Percentiles rank a stretch among this genome's conserved stretches.
Evolutionary conservation across 2,329 filamentous ascomycete species (phyloP).

Genomic region (Alternaria tenuissima): DNA sequence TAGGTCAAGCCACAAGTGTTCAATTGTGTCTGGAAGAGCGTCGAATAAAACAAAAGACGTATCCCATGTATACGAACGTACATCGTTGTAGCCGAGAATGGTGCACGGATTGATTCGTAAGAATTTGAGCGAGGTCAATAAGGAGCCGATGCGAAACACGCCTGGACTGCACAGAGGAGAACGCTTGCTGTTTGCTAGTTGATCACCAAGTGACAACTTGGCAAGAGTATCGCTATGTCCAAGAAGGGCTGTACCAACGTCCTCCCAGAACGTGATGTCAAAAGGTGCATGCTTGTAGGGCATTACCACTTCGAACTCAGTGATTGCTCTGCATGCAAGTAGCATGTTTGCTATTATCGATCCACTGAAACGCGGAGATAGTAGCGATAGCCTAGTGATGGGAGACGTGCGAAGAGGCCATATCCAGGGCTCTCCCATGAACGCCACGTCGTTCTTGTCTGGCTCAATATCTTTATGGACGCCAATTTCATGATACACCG

Average conservation of each 20-base stretch:
- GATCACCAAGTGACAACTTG: not conserved
- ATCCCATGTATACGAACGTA: too few species aligned
- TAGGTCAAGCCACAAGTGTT: not conserved
- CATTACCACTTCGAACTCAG: not conserved
- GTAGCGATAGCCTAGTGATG: not conserved
- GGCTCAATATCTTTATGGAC: too few species aligned
- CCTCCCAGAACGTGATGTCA: not conserved
- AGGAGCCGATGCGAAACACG: not conserved
- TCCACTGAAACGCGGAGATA: not conserved
- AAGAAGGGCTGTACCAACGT: not conserved
- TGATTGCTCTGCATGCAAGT: not conserved
- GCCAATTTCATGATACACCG: too few species aligned
- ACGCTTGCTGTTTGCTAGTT: not conserved
- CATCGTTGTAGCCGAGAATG: not conserved
- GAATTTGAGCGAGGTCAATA: not conserved
- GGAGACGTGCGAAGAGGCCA: not conserved
- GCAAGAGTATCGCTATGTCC: not conserved
- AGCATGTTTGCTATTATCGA: not conserved
- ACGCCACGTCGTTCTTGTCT: not conserved
- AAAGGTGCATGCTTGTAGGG: not conserved
- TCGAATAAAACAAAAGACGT: not conserved
- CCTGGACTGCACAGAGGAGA: rapidly evolving
- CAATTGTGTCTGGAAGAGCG: not conserved
- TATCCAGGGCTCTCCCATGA: not conserved
- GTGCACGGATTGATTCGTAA: not conserved